These are phyloP conservation scores for Cucurbita moschata DNA, from an alignment of 306 rosid genomes.

Conservation along the genomic window DNA sequence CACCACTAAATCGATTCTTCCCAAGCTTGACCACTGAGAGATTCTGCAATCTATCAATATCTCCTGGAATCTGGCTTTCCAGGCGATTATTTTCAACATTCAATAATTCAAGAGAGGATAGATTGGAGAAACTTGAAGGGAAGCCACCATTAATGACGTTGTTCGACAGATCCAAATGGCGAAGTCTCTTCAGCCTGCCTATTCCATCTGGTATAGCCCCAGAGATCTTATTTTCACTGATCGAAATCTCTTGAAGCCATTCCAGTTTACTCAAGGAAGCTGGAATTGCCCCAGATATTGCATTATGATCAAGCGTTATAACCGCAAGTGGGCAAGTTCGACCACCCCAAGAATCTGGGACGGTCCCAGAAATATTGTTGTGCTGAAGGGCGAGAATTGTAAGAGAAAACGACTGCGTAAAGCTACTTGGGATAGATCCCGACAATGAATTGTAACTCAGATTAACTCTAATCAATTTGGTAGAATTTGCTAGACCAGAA, in stretches of 20 bases:
- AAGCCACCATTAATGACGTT: constrained; percentile 64
- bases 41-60: constrained; percentile 32
- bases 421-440: constrained; percentile 53
- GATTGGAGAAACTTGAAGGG: constrained; percentile 46
- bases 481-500: constrained; percentile 48
- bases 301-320: constrained; percentile 56
- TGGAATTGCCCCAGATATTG: constrained; percentile 52
- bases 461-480: constrained; percentile 53
- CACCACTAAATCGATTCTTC: constrained; percentile 51
- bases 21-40: constrained; percentile 51
- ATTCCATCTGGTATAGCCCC: constrained; percentile 59
- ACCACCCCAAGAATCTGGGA: constrained; percentile 49
- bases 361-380: constrained; percentile 60
- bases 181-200: constrained; percentile 46
- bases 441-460: constrained; percentile 70
- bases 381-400: constrained; percentile 52
- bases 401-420: constrained; percentile 35
- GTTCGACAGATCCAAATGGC: constrained; percentile 53
- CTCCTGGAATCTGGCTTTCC: constrained; percentile 32
- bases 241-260: constrained; percentile 37
- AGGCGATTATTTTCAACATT: constrained; percentile 40
- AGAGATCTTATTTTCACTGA: constrained; percentile 45
- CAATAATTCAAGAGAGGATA: constrained; percentile 41
- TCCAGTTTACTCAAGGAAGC: constrained; percentile 39
- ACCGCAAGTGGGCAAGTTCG: constrained; percentile 26